These are phyloP conservation scores for Lodderomyces jiufengensis DNA, from an alignment of 1,139 yeast species.

Conservation along the genomic window DNA sequence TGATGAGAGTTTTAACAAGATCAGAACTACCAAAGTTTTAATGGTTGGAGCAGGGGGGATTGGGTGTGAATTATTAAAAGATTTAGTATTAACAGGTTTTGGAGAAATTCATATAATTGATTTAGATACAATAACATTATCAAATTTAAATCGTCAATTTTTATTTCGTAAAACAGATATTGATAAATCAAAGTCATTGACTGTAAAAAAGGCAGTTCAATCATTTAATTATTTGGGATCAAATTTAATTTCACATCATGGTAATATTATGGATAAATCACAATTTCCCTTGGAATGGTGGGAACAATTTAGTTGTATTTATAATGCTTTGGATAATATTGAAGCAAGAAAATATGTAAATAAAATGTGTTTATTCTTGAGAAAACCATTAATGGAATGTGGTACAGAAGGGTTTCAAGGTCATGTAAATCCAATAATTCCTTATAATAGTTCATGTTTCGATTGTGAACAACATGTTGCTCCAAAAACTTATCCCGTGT, in stretches of 20 bases:
- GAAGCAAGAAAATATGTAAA: constrained; percentile 93
- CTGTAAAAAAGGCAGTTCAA: constrained; percentile 79
- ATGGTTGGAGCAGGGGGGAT: constrained; percentile 99
- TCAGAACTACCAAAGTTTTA: constrained; percentile 56
- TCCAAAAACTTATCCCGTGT: constrained; percentile 90
- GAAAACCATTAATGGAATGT: constrained; percentile 80
- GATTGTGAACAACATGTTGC: constrained; percentile 81
- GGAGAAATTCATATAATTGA: constrained; percentile 92
- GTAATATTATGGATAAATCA: constrained; percentile 77
- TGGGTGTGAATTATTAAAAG: constrained; percentile 91
- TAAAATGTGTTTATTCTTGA: constrained; percentile 68
- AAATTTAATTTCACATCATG: constrained; percentile 77
- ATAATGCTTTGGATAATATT: constrained; percentile 89
- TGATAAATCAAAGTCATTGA: constrained; percentile 77
- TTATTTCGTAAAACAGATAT: constrained; percentile 83
- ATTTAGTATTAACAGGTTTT: constrained; percentile 76
- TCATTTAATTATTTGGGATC: constrained; percentile 67
- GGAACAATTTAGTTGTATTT: constrained; percentile 68
- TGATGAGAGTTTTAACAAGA: constrained; percentile 23
- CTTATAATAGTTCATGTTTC: constrained; percentile 84
- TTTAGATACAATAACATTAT: constrained; percentile 87
- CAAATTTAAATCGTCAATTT: constrained; percentile 91
- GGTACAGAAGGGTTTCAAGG: constrained; percentile 97
- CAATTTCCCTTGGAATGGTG: constrained; percentile 81
- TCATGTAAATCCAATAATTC: constrained; percentile 87